phyloP scores from a whole-genome alignment of 495 filamentous ascomycete genomes.

The Penicillium samsonianum region DNA sequence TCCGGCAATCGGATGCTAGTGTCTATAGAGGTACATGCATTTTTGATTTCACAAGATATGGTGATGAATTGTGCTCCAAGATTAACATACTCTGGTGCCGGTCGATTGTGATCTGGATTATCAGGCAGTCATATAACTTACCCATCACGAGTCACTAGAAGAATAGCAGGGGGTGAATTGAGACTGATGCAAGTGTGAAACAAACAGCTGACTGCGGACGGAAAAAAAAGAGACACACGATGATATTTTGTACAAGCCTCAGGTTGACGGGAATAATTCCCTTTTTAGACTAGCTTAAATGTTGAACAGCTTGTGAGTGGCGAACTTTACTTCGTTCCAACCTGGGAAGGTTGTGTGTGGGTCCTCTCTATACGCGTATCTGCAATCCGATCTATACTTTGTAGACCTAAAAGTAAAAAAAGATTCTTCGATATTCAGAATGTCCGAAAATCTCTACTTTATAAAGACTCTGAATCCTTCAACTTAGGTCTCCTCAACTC shows the following conservation, averaged over 20 bases:
- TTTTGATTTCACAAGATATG: too few relatives aligned
- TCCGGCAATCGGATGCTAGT: too few relatives aligned
- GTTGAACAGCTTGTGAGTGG: not conserved
- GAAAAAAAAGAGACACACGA: not conserved
- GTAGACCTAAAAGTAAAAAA: not conserved
- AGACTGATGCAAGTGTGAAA: not conserved
- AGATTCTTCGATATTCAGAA: not conserved
- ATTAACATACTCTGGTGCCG: too few relatives aligned
- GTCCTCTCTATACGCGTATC: constrained; percentile 5
- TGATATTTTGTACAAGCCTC: not conserved
- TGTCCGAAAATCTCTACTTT: not conserved
- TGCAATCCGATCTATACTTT: not conserved
- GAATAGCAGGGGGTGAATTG: too few relatives aligned
- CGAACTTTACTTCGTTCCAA: not conserved
- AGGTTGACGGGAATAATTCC: not conserved
- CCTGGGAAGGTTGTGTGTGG: not conserved
- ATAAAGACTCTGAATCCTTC: not conserved
- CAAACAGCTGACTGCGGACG: not conserved
- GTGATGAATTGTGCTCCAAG: too few relatives aligned
- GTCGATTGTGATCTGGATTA: not conserved
- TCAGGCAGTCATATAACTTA: too few relatives aligned
- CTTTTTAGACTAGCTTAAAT: not conserved
- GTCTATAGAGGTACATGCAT: too few relatives aligned
- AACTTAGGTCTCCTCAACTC: not conserved
- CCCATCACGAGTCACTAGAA: not conserved